These are phyloP conservation scores for Fusarium sororula DNA, from an alignment of 2,329 filamentous ascomycete genomes.

Conservation along the genomic window DNA sequence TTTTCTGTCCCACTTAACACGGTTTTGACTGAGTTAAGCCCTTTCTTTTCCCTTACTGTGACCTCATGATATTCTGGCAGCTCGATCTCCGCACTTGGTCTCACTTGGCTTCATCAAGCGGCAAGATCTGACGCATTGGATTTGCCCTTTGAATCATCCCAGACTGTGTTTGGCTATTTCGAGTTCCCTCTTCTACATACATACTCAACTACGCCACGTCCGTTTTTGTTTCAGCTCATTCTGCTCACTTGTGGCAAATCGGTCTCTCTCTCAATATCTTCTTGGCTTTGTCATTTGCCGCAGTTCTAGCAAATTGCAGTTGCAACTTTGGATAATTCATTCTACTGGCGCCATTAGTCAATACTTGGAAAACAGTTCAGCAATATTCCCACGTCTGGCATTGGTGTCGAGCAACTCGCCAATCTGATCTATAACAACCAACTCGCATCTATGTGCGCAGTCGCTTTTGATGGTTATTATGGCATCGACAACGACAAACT, in stretches of 20 bases:
- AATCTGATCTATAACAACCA: background rate
- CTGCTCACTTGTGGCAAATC: slow-evolving; percentile 12
- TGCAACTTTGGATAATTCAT: background rate
- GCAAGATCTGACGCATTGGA: slow-evolving; percentile 24
- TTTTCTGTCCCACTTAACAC: background rate
- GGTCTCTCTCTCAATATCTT: background rate
- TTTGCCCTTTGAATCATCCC: background rate
- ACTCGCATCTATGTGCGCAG: slow-evolving; percentile 13
- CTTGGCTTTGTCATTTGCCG: background rate
- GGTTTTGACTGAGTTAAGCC: background rate
- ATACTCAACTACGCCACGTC: background rate
- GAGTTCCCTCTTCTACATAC: background rate
- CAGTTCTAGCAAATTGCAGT: background rate
- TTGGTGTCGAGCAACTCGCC: background rate
- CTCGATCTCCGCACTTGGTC: slow-evolving; percentile 26
- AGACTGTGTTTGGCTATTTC: background rate
- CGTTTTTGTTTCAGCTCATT: background rate
- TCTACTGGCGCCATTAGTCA: background rate
- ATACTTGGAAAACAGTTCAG: background rate
- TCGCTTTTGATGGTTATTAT: slow-evolving; percentile 13
- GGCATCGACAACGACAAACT: slow-evolving; percentile 15
- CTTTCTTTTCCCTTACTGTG: background rate
- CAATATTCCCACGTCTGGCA: background rate
- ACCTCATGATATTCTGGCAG: slow-evolving; percentile 1
- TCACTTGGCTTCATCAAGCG: slow-evolving; percentile 13